A percentile compares a stretch with the other conserved stretches of the same genome.
Conservation (phyloP, 306 rosid species). For the Quercus alba region DNA sequence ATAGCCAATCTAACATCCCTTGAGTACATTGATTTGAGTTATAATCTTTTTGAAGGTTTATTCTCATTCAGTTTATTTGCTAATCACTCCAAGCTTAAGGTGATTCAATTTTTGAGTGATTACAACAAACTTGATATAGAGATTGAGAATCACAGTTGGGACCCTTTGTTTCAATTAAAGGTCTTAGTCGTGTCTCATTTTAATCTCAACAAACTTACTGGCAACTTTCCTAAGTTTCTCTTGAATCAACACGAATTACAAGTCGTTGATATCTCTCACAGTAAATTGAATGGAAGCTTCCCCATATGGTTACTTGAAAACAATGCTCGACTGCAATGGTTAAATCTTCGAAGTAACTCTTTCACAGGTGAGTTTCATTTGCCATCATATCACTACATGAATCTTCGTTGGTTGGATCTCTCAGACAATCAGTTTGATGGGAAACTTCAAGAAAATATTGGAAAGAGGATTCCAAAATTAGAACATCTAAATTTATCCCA, state of each 20-base stretch:
- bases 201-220: neutral
- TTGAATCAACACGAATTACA: slow-evolving; percentile 5
- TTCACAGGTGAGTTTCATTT: neutral
- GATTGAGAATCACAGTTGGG: slow-evolving; percentile 9
- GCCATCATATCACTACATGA: neutral
- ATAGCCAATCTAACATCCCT: slow-evolving; percentile 3
- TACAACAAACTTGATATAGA: neutral
- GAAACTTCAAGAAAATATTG: neutral
- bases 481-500: neutral
- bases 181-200: neutral
- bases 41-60: slow-evolving; percentile 13
- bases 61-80: slow-evolving; percentile 21
- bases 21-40: neutral
- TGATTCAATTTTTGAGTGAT: neutral
- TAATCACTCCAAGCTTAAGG: slow-evolving; percentile 18
- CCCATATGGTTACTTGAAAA: slow-evolving; percentile 27
- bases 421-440: slow-evolving; percentile 22
- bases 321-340: neutral
- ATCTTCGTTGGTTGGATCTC: neutral
- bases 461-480: neutral
- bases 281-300: slow-evolving; percentile 12
- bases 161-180: slow-evolving; percentile 27
- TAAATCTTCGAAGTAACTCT: neutral
- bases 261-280: neutral
- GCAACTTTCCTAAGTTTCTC: slow-evolving; percentile 15